These are phyloP conservation scores for Fusarium sp. DNA, from an alignment of 2,329 filamentous ascomycete genomes.

Conservation along the genomic window DNA sequence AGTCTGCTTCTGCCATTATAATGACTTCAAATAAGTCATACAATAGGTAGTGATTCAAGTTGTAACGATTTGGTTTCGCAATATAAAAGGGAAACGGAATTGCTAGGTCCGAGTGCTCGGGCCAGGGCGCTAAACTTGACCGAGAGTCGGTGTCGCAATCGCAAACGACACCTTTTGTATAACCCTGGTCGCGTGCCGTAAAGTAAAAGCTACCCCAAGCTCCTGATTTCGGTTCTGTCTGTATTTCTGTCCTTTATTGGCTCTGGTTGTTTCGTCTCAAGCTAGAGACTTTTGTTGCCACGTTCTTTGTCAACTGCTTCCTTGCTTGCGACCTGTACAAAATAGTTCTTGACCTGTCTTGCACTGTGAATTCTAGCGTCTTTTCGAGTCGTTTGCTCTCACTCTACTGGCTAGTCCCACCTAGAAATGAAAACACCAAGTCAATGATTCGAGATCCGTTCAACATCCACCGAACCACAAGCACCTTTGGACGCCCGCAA, in stretches of 20 bases:
- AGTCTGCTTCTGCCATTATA: background rate
- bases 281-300: constrained; percentile 1
- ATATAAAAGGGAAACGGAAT: background rate
- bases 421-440: constrained; percentile 45
- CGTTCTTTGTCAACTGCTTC: background rate
- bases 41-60: background rate
- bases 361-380: background rate
- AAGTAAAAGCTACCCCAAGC: constrained; percentile 23
- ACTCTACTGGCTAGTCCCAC: constrained; percentile 12
- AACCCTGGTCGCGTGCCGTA: constrained; percentile 30
- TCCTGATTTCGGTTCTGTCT: constrained; percentile 10
- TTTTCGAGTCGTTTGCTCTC: background rate
- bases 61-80: background rate
- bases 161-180: constrained; percentile 13
- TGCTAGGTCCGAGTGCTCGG: constrained; percentile 10
- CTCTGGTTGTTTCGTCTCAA: background rate
- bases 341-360: background rate
- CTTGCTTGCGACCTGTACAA: constrained; percentile 21
- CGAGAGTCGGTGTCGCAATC: constrained; percentile 22
- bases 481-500: constrained; percentile 60
- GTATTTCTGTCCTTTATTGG: constrained; percentile 1
- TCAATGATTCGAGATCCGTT: constrained; percentile 58
- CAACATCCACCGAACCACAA: constrained; percentile 52
- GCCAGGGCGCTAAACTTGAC: constrained; percentile 11
- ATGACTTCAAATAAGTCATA: background rate